Percentiles rank a stretch among this genome's conserved stretches.
Conservation (phyloP, 257 asterid genomes). For the Dorcoceras hygrometricum region DNA sequence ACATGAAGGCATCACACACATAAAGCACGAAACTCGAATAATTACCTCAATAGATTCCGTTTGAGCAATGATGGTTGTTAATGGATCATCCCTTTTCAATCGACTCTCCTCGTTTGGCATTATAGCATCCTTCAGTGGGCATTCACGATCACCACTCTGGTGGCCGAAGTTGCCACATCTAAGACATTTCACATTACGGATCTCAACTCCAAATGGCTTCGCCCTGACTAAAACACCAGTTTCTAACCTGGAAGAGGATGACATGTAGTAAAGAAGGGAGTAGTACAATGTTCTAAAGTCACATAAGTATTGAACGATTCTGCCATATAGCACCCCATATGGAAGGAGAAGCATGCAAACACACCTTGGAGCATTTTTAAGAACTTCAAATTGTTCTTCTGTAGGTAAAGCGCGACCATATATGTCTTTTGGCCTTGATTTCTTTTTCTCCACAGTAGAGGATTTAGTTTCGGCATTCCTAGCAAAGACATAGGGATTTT, state of each 20-base stretch:
- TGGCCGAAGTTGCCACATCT: conserved; percentile 91
- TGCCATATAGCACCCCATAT: conserved; percentile 2
- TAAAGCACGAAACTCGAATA: conserved; percentile 5
- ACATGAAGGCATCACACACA: background rate
- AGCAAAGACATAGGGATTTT: conserved; percentile 23
- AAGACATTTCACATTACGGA: conserved; percentile 94
- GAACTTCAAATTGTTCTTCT: conserved; percentile 93
- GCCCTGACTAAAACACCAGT: conserved; percentile 86
- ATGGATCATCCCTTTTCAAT: conserved; percentile 87
- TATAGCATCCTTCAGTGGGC: conserved; percentile 88
- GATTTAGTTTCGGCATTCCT: conserved; percentile 53
- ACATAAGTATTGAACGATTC: conserved; percentile 7
- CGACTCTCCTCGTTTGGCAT: conserved; percentile 94
- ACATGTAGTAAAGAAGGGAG: conserved; percentile 8
- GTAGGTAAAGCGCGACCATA: conserved; percentile 92
- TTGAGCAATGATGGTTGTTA: conserved; percentile 84
- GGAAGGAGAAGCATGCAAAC: conserved; percentile 21
- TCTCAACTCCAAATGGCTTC: conserved; percentile 94
- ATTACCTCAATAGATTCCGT: conserved; percentile 75
- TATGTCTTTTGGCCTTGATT: conserved; percentile 76
- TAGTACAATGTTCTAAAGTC: background rate
- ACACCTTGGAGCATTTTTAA: conserved; percentile 92
- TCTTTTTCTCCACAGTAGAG: conserved; percentile 61
- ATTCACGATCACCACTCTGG: conserved; percentile 99
- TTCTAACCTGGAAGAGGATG: conserved; percentile 64